A percentile compares a stretch with the other conserved stretches of the same genome.
Conservation (phyloP, 2,329 filamentous ascomycete species). For the Penicillium sp. region DNA sequence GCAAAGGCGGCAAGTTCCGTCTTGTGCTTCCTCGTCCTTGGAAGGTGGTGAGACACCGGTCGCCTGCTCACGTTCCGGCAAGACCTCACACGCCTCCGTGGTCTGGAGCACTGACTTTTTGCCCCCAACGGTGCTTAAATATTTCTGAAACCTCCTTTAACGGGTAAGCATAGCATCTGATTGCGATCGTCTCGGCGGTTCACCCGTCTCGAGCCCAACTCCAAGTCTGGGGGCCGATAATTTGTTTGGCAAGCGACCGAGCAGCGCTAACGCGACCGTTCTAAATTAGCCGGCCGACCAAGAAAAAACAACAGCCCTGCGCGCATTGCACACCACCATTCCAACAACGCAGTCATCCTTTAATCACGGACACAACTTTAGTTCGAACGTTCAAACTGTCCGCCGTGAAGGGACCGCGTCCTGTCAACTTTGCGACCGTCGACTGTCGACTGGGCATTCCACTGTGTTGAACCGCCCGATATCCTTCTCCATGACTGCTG, state of each 20-base stretch:
- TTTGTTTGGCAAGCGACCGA: slow-evolving; percentile 22
- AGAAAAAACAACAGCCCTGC: slow-evolving; percentile 14
- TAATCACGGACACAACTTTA: not conserved
- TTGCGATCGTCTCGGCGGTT: not conserved
- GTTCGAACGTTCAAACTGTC: not conserved
- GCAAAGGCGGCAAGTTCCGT: slow-evolving; percentile 30
- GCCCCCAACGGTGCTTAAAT: slow-evolving; percentile 14
- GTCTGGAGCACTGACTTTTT: slow-evolving; percentile 22
- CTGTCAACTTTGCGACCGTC: slow-evolving; percentile 11
- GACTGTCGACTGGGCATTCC: slow-evolving; percentile 9
- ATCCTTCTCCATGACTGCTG: slow-evolving; percentile 60
- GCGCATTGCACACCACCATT: slow-evolving; percentile 2
- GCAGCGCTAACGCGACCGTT: slow-evolving; percentile 35
- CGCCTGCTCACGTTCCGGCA: slow-evolving; percentile 28
- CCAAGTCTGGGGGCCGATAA: slow-evolving; percentile 5
- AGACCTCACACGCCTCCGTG: slow-evolving; percentile 34
- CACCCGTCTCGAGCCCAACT: slow-evolving; percentile 1
- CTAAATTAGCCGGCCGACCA: slow-evolving; percentile 24
- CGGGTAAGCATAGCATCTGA: slow-evolving; percentile 10
- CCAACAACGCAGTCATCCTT: not conserved
- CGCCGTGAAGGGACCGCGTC: not conserved
- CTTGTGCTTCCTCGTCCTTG: slow-evolving; percentile 26
- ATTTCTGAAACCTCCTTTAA: slow-evolving; percentile 5
- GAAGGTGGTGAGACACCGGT: slow-evolving; percentile 28
- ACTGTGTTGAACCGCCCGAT: slow-evolving; percentile 13